Evolutionary conservation across 768 basidiomycete species (phyloP).

Genomic region (Leccinum rimulosum): DNA sequence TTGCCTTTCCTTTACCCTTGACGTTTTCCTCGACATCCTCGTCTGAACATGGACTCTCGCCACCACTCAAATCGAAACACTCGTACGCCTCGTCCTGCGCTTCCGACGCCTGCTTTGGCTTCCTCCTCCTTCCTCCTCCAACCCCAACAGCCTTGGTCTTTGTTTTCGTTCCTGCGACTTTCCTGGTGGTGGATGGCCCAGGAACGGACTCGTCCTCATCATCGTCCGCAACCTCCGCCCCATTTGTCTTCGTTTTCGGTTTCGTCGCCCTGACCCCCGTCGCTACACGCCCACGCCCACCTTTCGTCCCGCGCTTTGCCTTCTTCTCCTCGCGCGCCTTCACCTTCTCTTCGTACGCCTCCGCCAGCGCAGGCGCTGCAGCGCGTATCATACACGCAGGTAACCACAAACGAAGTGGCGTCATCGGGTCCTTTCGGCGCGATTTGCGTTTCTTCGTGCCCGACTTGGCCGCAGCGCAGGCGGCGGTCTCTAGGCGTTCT

Average conservation of each 20-base stretch:
- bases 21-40: neutral
- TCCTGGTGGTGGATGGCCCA: slow-evolving; percentile 5
- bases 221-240: neutral
- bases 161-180: slow-evolving; percentile 3
- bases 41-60: slow-evolving; percentile 19
- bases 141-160: slow-evolving; percentile 5
- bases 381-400: slow-evolving; percentile 73
- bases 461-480: slow-evolving; percentile 18
- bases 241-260: slow-evolving; percentile 1
- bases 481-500: slow-evolving; percentile 28
- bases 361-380: slow-evolving; percentile 64
- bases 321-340: slow-evolving; percentile 48
- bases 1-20: slow-evolving; percentile 13
- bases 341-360: slow-evolving; percentile 58
- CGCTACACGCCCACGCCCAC: slow-evolving; percentile 3
- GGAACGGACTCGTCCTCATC: neutral
- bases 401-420: slow-evolving; percentile 71
- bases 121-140: slow-evolving; percentile 15
- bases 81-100: slow-evolving; percentile 30
- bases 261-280: neutral
- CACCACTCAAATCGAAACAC: slow-evolving; percentile 23
- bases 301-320: slow-evolving; percentile 24
- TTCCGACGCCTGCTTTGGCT: slow-evolving; percentile 21
- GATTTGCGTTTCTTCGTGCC: slow-evolving; percentile 23
- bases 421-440: slow-evolving; percentile 40